Evolutionary conservation across 495 filamentous ascomycete species (phyloP).

Genomic region (Neohortaea acidophila): DNA sequence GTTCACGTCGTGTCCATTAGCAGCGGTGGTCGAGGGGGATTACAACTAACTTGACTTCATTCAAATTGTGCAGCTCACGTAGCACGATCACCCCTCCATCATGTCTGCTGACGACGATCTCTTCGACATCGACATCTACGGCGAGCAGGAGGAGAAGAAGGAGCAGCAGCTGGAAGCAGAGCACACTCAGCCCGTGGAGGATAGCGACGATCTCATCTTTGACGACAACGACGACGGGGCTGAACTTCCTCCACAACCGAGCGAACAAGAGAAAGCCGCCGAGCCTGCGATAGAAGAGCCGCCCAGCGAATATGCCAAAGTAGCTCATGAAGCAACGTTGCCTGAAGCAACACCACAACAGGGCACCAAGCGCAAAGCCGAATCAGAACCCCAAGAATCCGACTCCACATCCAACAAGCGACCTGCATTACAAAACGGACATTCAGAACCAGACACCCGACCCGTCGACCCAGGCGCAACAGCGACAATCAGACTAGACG

Average conservation of each 20-base stretch:
- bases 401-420: neutral
- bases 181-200: neutral
- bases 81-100: too few relatives aligned
- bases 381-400: neutral
- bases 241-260: slow-evolving; percentile 36
- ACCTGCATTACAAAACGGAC: neutral
- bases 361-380: slow-evolving; percentile 26
- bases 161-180: slow-evolving; percentile 22
- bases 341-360: slow-evolving; percentile 19
- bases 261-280: slow-evolving; percentile 28
- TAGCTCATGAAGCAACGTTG: neutral
- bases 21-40: too few relatives aligned
- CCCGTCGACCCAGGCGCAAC: slow-evolving; percentile 70
- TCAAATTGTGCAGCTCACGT: too few relatives aligned
- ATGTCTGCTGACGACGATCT: slow-evolving; percentile 77
- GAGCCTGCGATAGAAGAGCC: neutral
- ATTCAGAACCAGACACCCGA: slow-evolving; percentile 51
- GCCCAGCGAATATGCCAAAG: neutral
- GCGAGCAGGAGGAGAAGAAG: slow-evolving; percentile 40
- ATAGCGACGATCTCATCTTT: slow-evolving; percentile 18
- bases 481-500: slow-evolving; percentile 65
- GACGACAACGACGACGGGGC: slow-evolving; percentile 23
- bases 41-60: too few relatives aligned
- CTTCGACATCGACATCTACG: slow-evolving; percentile 98
- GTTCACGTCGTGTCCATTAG: too few relatives aligned